Conservation (phyloP, 2,329 filamentous ascomycete genomes). For the Scedosporium minutisporum region DNA sequence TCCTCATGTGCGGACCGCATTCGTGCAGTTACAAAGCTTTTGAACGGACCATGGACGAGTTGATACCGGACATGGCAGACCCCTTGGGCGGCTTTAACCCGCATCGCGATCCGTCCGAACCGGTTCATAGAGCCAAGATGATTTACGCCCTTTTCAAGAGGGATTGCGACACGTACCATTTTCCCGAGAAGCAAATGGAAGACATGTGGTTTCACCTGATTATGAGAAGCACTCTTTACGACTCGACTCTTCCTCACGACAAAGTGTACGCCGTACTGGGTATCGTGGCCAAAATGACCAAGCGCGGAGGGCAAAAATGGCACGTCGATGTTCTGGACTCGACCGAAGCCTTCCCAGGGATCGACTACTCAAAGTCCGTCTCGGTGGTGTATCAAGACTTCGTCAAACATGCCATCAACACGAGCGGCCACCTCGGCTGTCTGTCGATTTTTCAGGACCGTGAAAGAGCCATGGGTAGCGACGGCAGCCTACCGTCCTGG, state of each 20-base stretch:
- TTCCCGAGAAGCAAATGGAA: not conserved
- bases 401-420: not conserved
- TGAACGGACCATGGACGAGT: not conserved
- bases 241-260: not conserved
- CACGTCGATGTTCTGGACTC: too few relatives aligned
- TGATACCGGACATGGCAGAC: not conserved
- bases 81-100: not conserved
- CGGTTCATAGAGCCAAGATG: not conserved
- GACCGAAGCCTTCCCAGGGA: too few relatives aligned
- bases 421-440: too few relatives aligned
- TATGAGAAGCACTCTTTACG: not conserved
- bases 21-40: too few relatives aligned
- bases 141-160: not conserved
- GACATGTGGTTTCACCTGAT: not conserved
- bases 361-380: too few relatives aligned
- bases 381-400: too few relatives aligned
- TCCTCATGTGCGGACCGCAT: too few relatives aligned
- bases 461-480: too few relatives aligned
- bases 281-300: not conserved
- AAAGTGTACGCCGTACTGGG: not conserved
- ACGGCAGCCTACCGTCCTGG: too few relatives aligned
- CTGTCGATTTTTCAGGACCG: too few relatives aligned
- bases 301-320: not conserved
- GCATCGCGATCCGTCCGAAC: not conserved
- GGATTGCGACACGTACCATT: not conserved